Evolutionary conservation across 139 green algal genomes (phyloP).

Genomic region (Ettlia oleoabundans): DNA sequence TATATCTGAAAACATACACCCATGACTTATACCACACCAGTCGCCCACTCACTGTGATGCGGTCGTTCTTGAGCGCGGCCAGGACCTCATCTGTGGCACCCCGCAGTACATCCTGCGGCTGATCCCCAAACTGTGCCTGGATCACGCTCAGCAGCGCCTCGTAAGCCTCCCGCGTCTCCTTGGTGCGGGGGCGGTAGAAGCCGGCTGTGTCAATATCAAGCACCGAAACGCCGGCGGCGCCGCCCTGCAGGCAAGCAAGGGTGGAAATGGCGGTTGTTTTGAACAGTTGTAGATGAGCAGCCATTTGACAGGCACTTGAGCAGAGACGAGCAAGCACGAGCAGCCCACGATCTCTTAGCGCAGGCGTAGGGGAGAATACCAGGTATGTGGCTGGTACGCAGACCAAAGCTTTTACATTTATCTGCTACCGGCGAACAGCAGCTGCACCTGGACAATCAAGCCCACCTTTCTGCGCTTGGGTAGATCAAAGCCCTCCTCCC

Average conservation of each 20-base stretch:
- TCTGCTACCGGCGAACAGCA: background rate
- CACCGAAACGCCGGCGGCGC: conserved; percentile 57
- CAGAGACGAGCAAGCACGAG: no score
- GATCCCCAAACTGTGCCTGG: conserved; percentile 90
- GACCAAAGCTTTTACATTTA: no score
- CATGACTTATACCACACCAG: no score
- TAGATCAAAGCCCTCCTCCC: conserved; percentile 34
- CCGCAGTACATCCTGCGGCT: conserved; percentile 91
- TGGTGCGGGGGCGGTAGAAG: conserved; percentile 78
- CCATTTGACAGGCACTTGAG: no score
- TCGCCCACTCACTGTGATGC: conserved; percentile 52
- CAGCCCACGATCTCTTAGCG: no score
- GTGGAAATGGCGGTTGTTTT: no score
- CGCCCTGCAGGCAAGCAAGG: background rate
- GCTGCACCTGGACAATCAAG: background rate
- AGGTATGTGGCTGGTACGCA: no score
- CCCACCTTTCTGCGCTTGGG: conserved; percentile 55
- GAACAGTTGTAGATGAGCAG: no score
- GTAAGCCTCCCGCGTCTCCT: conserved; percentile 93
- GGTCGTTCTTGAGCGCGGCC: conserved; percentile 88
- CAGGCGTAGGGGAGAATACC: no score
- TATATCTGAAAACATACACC: background rate
- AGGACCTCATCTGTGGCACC: conserved; percentile 98
- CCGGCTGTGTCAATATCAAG: conserved; percentile 83
- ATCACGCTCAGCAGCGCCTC: conserved; percentile 91